A percentile compares a stretch with the other conserved stretches of the same genome.
These are phyloP conservation scores for Capsicum pubescens DNA, from an alignment of 257 asterid genomes.

Conservation along the genomic window DNA sequence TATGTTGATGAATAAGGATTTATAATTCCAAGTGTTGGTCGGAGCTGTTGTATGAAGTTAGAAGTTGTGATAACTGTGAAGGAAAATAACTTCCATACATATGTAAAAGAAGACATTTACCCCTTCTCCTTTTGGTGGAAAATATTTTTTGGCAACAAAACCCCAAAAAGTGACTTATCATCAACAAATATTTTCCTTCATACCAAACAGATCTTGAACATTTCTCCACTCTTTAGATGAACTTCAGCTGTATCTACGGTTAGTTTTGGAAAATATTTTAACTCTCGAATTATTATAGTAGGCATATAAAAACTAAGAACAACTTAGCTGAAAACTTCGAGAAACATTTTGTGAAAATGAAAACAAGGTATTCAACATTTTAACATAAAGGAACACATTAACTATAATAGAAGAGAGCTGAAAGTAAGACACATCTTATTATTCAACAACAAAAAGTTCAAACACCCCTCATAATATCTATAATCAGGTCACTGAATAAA, in stretches of 20 bases:
- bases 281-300: not conserved
- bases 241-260: not conserved
- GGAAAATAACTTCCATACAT: conserved; percentile 1
- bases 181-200: not conserved
- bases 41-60: not conserved
- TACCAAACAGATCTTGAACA: conserved; percentile 8
- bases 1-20: not conserved
- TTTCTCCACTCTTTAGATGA: not conserved
- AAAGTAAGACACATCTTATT: not conserved
- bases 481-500: not conserved
- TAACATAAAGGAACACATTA: not conserved
- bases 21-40: too few species aligned
- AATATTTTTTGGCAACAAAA: not conserved
- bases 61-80: not conserved
- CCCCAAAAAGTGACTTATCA: conserved; percentile 1
- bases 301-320: not conserved
- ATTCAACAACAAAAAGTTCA: too few species aligned
- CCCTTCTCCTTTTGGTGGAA: not conserved
- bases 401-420: conserved; percentile 19
- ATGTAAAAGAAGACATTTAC: not conserved
- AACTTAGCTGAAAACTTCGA: not conserved
- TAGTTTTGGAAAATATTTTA: not conserved
- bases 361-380: not conserved
- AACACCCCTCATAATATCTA: too few species aligned
- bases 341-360: not conserved